phyloP scores from a whole-genome alignment of 73 alveolate genomes.

The Tetrahymena thermophila region DNA sequence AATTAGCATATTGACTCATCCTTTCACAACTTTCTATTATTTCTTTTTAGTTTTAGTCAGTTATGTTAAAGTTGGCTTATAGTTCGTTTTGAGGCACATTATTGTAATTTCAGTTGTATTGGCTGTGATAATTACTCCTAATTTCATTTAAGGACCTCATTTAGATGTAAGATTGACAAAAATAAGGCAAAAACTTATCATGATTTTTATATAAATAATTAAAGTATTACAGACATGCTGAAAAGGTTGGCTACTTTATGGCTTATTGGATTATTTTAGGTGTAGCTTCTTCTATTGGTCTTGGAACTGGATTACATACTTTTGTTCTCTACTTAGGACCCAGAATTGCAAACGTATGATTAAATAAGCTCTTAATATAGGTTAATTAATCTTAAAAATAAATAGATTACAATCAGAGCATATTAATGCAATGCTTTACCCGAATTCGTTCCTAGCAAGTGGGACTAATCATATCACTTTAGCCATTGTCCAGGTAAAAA shows the following conservation, averaged over 20 bases:
- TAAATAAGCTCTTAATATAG: not conserved
- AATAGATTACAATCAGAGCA: slow-evolving; percentile 56
- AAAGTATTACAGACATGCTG: slow-evolving; percentile 18
- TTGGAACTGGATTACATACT: slow-evolving; percentile 92
- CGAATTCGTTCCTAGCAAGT: slow-evolving; percentile 57
- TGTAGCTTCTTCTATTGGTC: slow-evolving; percentile 77
- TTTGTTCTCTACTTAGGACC: slow-evolving; percentile 87
- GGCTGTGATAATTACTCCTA: slow-evolving; percentile 4
- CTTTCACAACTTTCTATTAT: slow-evolving; percentile 20
- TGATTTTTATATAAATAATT: not conserved
- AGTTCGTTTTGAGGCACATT: slow-evolving; percentile 2
- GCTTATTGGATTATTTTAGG: slow-evolving; percentile 82
- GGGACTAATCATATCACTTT: slow-evolving; percentile 46
- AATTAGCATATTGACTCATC: slow-evolving; percentile 18
- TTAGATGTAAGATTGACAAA: not conserved
- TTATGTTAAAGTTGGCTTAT: slow-evolving; percentile 9
- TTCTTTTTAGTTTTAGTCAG: slow-evolving; percentile 6
- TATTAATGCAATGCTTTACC: slow-evolving; percentile 76
- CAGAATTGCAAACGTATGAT: slow-evolving; percentile 61
- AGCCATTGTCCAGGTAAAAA: slow-evolving; percentile 45
- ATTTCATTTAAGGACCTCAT: slow-evolving; percentile 25
- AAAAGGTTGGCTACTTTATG: slow-evolving; percentile 49
- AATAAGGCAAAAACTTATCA: not conserved
- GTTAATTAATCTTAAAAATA: not conserved
- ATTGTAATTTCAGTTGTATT: not conserved